Percentiles rank a stretch among this genome's conserved stretches.
These are phyloP conservation scores for Cornus suecica DNA, from an alignment of 148 eudicot genomes.

Conservation along the genomic window DNA sequence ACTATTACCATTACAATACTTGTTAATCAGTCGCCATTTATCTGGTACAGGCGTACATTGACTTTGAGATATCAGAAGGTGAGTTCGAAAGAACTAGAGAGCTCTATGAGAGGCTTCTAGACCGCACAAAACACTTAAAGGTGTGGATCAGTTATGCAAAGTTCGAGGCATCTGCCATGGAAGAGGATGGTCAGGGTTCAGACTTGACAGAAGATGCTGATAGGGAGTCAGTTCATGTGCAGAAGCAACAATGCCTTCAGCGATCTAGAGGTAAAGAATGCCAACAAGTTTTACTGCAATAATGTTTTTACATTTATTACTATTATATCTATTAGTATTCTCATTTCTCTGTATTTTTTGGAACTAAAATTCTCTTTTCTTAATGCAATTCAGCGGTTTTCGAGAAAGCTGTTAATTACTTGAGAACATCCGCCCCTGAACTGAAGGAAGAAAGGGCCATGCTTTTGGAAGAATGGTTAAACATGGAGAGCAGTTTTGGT, in stretches of 20 bases:
- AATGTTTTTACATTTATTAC: background rate
- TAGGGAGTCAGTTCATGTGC: conserved; percentile 27
- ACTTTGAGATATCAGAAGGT: conserved; percentile 77
- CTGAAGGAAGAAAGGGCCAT: conserved; percentile 90
- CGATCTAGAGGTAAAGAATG: conserved; percentile 64
- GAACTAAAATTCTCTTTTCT: conserved; percentile 4
- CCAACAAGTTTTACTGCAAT: background rate
- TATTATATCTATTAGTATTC: background rate
- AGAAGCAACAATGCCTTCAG: conserved; percentile 49
- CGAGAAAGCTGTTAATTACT: conserved; percentile 74
- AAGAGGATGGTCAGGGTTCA: conserved; percentile 31
- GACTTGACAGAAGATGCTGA: conserved; percentile 42
- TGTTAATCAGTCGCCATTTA: background rate
- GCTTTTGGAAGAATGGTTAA: conserved; percentile 86
- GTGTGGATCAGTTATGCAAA: conserved; percentile 96
- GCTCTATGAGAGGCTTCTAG: conserved; percentile 86
- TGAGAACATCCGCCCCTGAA: conserved; percentile 75
- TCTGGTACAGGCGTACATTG: conserved; percentile 74
- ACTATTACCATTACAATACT: background rate
- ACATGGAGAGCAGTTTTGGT: conserved; percentile 61
- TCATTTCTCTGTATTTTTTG: background rate
- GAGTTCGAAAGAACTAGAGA: conserved; percentile 85
- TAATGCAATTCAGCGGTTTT: conserved; percentile 63
- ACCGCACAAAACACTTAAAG: conserved; percentile 88
- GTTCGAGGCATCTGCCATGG: conserved; percentile 77